phyloP scores from a whole-genome alignment of 192 early-diverging fungal genomes.

The Rhizophagus clarus region DNA sequence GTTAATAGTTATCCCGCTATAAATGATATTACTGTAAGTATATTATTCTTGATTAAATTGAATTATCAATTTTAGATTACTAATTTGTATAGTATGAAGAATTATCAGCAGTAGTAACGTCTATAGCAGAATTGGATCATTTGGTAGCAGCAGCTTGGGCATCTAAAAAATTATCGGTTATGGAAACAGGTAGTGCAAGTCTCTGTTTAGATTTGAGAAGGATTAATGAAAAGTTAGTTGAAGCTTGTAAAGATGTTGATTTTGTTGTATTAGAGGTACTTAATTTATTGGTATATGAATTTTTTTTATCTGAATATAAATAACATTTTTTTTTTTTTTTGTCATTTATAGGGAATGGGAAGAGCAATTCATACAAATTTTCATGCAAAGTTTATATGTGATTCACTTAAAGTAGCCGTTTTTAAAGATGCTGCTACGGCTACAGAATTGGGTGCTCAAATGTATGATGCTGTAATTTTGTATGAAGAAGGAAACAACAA shows the following conservation, averaged over 20 bases:
- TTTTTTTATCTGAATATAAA: neutral
- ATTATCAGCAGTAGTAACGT: conserved; percentile 52
- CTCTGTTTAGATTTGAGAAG: conserved; percentile 75
- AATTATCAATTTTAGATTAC: neutral
- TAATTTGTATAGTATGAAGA: conserved; percentile 45
- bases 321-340: conserved; percentile 30
- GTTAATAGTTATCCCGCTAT: conserved; percentile 77
- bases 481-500: conserved; percentile 26
- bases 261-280: conserved; percentile 71
- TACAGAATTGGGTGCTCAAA: conserved; percentile 61
- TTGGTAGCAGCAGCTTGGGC: conserved; percentile 38
- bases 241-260: conserved; percentile 55
- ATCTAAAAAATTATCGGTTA: conserved; percentile 48
- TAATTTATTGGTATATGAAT: too few species aligned
- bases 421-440: conserved; percentile 80
- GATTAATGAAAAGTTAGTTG: conserved; percentile 63
- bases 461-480: conserved; percentile 69
- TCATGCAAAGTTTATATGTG: conserved; percentile 65
- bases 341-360: conserved; percentile 60
- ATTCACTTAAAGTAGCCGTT: conserved; percentile 76
- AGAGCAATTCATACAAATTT: conserved; percentile 85
- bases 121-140: conserved; percentile 47
- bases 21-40: conserved; percentile 74
- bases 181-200: conserved; percentile 68
- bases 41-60: neutral